Percentiles rank a stretch among this genome's conserved stretches.
These are phyloP conservation scores for Rubroboletus pulcherrimus DNA, from an alignment of 768 basidiomycete species.

Conservation along the genomic window DNA sequence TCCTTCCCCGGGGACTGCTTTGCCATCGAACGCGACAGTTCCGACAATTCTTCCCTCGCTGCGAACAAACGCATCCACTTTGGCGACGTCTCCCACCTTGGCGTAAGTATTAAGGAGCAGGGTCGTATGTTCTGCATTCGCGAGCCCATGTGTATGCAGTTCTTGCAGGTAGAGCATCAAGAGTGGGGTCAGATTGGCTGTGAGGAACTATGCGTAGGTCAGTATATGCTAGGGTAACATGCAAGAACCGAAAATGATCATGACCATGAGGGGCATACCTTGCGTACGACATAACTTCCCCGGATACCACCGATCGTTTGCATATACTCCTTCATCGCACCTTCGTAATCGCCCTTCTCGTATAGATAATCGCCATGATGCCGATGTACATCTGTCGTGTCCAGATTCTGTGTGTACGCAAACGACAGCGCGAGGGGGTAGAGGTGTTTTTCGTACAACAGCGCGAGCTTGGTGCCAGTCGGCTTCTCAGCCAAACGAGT, in stretches of 20 bases:
- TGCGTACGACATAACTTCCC: conserved; percentile 95
- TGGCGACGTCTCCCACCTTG: conserved; percentile 86
- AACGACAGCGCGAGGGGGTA: conserved; percentile 79
- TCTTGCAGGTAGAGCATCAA: conserved; percentile 96
- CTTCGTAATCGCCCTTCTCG: conserved; percentile 86
- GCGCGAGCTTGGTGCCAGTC: conserved; percentile 79
- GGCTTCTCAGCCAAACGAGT: conserved; percentile 71
- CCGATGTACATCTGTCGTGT: conserved; percentile 84
- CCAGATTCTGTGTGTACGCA: conserved; percentile 75
- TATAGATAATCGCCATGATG: conserved; percentile 93
- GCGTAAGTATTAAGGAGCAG: conserved; percentile 96
- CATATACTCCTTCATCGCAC: conserved; percentile 88
- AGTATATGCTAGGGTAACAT: not conserved
- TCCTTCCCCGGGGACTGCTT: conserved; percentile 31
- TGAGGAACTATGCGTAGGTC: conserved; percentile 67
- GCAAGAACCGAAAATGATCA: not conserved
- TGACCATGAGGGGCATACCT: conserved; percentile 46
- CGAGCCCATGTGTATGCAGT: conserved; percentile 82
- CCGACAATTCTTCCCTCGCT: conserved; percentile 61
- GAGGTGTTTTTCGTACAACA: conserved; percentile 76
- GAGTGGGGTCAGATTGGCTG: conserved; percentile 93
- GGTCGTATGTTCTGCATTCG: conserved; percentile 95
- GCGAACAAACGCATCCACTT: conserved; percentile 90
- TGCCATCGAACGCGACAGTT: conserved; percentile 16
- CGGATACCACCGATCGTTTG: conserved; percentile 86